These are phyloP conservation scores for Hortiboletus flavorubellus DNA, from an alignment of 768 basidiomycete species.

Conservation along the genomic window DNA sequence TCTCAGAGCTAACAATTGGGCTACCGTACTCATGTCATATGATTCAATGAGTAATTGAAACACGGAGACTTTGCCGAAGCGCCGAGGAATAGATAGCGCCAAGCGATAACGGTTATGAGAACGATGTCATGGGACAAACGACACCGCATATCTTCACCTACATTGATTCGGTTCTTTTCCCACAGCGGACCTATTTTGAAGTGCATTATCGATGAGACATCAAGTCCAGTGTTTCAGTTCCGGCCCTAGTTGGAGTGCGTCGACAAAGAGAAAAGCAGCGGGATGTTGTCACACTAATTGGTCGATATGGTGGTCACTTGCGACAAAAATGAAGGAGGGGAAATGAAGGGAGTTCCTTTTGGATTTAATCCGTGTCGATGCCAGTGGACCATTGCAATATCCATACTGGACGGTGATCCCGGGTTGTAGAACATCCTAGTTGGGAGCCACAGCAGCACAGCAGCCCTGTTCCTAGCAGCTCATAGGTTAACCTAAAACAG, in stretches of 20 bases:
- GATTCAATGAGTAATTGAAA: background rate
- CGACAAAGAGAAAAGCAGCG: background rate
- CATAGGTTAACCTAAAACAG: background rate
- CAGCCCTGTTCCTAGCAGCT: background rate
- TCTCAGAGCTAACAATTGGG: background rate
- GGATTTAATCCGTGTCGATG: background rate
- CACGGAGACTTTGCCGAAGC: background rate
- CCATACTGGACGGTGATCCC: background rate
- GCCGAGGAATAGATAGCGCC: slow-evolving; percentile 2
- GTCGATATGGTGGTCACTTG: background rate
- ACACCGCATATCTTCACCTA: slow-evolving; percentile 3
- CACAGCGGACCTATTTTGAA: background rate
- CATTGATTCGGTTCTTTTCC: slow-evolving; percentile 15
- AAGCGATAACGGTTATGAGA: slow-evolving; percentile 4
- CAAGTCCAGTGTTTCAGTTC: slow-evolving; percentile 4
- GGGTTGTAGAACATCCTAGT: background rate
- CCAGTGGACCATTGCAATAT: background rate
- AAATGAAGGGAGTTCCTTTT: background rate
- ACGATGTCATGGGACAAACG: background rate
- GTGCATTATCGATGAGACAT: background rate
- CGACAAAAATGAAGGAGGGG: background rate
- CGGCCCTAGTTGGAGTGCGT: background rate
- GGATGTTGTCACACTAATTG: background rate
- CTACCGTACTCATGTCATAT: background rate
- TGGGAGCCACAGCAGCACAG: background rate